Conservation (phyloP, 305 asterid species). For the Galium porrigens region DNA sequence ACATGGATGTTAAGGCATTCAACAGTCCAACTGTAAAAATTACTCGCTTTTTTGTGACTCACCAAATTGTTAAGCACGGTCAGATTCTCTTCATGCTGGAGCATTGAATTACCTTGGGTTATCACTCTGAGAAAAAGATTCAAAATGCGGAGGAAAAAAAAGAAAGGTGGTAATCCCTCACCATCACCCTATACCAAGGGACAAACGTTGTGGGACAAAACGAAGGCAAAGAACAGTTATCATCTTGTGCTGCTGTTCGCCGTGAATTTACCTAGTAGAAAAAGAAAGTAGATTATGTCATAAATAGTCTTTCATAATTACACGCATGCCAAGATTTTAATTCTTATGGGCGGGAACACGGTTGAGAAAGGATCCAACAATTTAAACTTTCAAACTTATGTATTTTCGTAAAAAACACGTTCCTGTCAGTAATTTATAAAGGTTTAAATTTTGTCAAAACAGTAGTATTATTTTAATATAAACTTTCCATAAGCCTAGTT, state of each 20-base stretch:
- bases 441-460: not conserved
- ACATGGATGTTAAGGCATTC: slow-evolving; percentile 5
- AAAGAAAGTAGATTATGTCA: slow-evolving; percentile 12
- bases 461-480: not conserved
- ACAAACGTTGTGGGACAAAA: slow-evolving; percentile 52
- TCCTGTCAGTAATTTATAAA: not conserved
- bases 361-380: not conserved
- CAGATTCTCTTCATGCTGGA: slow-evolving; percentile 82
- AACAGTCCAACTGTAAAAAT: not conserved
- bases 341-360: not conserved
- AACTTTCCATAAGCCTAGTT: not conserved
- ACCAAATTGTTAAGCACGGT: slow-evolving; percentile 53
- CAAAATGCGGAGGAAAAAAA: not conserved
- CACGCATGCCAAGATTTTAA: not conserved
- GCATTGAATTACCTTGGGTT: slow-evolving; percentile 18
- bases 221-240: slow-evolving; percentile 37
- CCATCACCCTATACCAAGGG: slow-evolving; percentile 76
- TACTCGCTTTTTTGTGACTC: slow-evolving; percentile 19
- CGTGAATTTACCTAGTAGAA: slow-evolving; percentile 39
- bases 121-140: slow-evolving; percentile 16
- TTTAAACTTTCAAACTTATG: not conserved
- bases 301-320: not conserved
- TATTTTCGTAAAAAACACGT: not conserved
- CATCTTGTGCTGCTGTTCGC: slow-evolving; percentile 33
- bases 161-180: slow-evolving; percentile 21